A percentile compares a stretch with the other conserved stretches of the same genome.
Evolutionary conservation across 495 filamentous ascomycete genomes (phyloP).

Genomic region (Eremomyces bilateralis): DNA sequence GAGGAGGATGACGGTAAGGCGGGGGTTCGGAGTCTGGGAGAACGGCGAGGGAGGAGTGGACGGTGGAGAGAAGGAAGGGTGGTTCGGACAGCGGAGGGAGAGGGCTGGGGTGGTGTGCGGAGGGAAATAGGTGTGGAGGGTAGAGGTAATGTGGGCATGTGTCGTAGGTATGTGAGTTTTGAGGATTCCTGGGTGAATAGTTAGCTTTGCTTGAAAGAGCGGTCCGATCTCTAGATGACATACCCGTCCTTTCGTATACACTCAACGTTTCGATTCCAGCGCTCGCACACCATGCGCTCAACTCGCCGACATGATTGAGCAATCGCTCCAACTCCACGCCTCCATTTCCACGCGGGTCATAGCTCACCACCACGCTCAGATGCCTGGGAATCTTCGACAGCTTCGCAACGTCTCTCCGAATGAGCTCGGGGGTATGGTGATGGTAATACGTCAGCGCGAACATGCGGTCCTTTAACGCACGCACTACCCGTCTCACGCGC

Average conservation of each 20-base stretch:
- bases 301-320: constrained; percentile 73
- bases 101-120: constrained; percentile 36
- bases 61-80: constrained; percentile 28
- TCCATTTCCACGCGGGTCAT: no score
- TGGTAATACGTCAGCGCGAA: constrained; percentile 75
- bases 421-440: constrained; percentile 78
- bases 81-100: constrained; percentile 53
- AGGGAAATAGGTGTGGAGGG: constrained; percentile 70
- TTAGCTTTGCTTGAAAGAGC: constrained; percentile 1
- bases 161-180: constrained; percentile 66
- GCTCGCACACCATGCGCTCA: constrained; percentile 78
- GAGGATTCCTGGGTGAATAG: constrained; percentile 38
- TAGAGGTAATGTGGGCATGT: constrained; percentile 47
- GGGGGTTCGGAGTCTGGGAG: constrained; percentile 12
- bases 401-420: constrained; percentile 64
- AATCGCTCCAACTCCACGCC: constrained; percentile 57
- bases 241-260: constrained; percentile 82
- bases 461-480: constrained; percentile 49
- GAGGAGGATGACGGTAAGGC: constrained; percentile 65
- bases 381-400: constrained; percentile 56
- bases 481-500: constrained; percentile 55
- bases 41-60: constrained; percentile 11
- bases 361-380: constrained; percentile 71
- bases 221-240: constrained; percentile 5
- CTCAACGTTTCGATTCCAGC: constrained; percentile 68